Conservation (phyloP, 768 basidiomycete genomes). For the Mycena metata region DNA sequence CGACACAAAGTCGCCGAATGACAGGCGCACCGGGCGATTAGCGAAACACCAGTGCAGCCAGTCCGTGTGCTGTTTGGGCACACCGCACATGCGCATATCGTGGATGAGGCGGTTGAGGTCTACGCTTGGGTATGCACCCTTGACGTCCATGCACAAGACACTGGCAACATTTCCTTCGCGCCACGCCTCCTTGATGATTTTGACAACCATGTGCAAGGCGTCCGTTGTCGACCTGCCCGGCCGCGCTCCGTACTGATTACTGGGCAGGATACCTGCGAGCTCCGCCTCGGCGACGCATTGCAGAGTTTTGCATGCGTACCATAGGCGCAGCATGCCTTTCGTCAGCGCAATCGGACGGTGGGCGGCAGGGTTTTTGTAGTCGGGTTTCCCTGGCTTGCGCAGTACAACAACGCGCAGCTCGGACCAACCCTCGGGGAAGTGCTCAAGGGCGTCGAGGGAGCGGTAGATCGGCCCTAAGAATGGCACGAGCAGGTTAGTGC, state of each 20-base stretch:
- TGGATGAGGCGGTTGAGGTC: slow-evolving; percentile 47
- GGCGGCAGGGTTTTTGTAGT: slow-evolving; percentile 50
- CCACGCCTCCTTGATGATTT: slow-evolving; percentile 55
- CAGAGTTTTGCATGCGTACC: slow-evolving; percentile 22
- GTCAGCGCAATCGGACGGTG: slow-evolving; percentile 56
- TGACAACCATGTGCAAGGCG: slow-evolving; percentile 47
- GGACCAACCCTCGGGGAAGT: slow-evolving; percentile 42
- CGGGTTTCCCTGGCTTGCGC: slow-evolving; percentile 49
- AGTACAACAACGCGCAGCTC: slow-evolving; percentile 48
- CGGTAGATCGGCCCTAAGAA: slow-evolving; percentile 46
- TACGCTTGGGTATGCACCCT: slow-evolving; percentile 59
- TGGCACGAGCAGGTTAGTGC: slow-evolving; percentile 40
- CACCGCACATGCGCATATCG: slow-evolving; percentile 45
- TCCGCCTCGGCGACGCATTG: slow-evolving; percentile 45
- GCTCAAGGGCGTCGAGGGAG: slow-evolving; percentile 41
- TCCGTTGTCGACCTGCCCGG: slow-evolving; percentile 55
- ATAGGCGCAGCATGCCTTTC: slow-evolving; percentile 39
- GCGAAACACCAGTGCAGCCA: slow-evolving; percentile 22
- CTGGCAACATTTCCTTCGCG: slow-evolving; percentile 48
- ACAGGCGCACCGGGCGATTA: not conserved
- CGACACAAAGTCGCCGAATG: not conserved
- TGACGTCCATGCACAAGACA: slow-evolving; percentile 56
- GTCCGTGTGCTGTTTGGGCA: slow-evolving; percentile 42
- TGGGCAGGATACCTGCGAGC: slow-evolving; percentile 47
- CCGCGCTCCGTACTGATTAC: slow-evolving; percentile 53